phyloP scores from a whole-genome alignment of 2,329 filamentous ascomycete species.

The Beauveria sp. region DNA sequence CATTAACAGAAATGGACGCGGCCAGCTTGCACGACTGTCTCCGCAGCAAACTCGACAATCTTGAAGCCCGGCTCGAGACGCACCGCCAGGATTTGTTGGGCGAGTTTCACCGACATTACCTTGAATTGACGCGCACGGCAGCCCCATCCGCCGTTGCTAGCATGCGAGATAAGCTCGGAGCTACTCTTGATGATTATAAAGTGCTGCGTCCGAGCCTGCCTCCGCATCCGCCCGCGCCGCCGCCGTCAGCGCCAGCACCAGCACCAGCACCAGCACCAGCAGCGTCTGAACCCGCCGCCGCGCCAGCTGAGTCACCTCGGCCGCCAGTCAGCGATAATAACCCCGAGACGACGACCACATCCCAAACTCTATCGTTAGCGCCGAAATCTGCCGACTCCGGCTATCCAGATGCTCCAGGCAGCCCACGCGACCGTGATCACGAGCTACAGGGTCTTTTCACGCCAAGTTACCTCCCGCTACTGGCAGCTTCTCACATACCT shows the following conservation, averaged over 20 bases:
- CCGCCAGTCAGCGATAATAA: constrained; percentile 16
- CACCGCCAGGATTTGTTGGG: constrained; percentile 50
- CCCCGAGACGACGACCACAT: constrained; percentile 22
- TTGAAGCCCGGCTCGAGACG: constrained; percentile 48
- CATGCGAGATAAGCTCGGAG: constrained; percentile 39
- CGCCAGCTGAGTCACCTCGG: constrained; percentile 27
- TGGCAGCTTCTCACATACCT: constrained; percentile 31
- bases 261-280: not conserved
- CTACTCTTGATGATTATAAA: constrained; percentile 34
- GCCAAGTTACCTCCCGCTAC: constrained; percentile 53
- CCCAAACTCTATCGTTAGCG: constrained; percentile 20
- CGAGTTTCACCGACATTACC: constrained; percentile 50
- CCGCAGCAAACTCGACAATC: constrained; percentile 45
- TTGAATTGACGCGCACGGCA: constrained; percentile 40
- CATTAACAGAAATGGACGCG: constrained; percentile 25
- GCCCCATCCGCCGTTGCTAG: constrained; percentile 37
- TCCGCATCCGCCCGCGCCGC: constrained; percentile 8
- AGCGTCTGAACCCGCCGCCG: not conserved
- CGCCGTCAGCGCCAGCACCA: not conserved
- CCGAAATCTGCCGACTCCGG: constrained; percentile 21
- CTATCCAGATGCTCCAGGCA: constrained; percentile 28
- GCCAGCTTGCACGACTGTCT: constrained; percentile 43
- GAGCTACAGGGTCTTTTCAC: constrained; percentile 58
- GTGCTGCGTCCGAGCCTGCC: constrained; percentile 27
- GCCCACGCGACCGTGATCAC: constrained; percentile 47